Conservation (phyloP, 179 eudicot species). For the Drosera spatulata region DNA sequence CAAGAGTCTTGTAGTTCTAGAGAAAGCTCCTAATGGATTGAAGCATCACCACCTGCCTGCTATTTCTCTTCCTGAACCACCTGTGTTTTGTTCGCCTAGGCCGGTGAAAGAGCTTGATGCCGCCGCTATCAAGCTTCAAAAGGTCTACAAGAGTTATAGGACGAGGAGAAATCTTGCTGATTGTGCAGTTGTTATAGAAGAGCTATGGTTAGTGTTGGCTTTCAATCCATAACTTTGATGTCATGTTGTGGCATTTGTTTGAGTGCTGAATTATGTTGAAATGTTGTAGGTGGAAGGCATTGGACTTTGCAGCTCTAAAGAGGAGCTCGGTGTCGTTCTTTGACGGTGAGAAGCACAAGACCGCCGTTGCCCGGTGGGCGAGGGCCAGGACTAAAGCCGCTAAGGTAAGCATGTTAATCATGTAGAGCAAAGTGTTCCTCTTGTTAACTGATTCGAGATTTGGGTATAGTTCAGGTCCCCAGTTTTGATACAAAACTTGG, state of each 20-base stretch:
- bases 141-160: slow-evolving; percentile 70
- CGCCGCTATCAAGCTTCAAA: slow-evolving; percentile 69
- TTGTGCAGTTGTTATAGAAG: slow-evolving; percentile 85
- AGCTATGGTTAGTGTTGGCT: slow-evolving; percentile 46
- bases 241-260: background rate
- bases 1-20: slow-evolving; percentile 16
- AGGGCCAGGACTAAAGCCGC: slow-evolving; percentile 82
- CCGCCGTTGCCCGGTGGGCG: slow-evolving; percentile 77
- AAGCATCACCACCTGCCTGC: slow-evolving; percentile 32
- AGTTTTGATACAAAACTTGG: too few relatives aligned
- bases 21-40: slow-evolving; percentile 21
- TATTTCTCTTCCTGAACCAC: slow-evolving; percentile 38
- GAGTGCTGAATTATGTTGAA: slow-evolving; percentile 1
- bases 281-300: slow-evolving; percentile 73
- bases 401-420: slow-evolving; percentile 29
- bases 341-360: slow-evolving; percentile 58
- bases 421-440: background rate
- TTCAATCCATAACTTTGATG: background rate
- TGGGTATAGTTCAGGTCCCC: too few relatives aligned
- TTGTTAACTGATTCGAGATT: too few relatives aligned
- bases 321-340: slow-evolving; percentile 79
- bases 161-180: slow-evolving; percentile 78
- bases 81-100: slow-evolving; percentile 41
- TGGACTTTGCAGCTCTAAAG: slow-evolving; percentile 73
- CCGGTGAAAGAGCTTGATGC: slow-evolving; percentile 72